Conservation (phyloP, 2,329 filamentous ascomycete species). For the Fusarium armeniacum region DNA sequence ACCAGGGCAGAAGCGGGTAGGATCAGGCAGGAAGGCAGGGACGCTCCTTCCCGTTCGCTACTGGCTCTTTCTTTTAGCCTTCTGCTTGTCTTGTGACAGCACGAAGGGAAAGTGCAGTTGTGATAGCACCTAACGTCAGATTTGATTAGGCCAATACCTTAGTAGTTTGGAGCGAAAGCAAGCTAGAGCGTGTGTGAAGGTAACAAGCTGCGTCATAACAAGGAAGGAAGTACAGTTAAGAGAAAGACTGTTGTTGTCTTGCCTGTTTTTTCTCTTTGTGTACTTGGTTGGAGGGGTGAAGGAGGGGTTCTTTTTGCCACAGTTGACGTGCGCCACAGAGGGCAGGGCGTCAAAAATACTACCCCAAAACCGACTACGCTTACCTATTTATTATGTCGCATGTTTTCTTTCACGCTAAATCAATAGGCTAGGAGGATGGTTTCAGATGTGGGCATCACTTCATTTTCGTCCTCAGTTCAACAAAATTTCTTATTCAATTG, state of each 20-base stretch:
- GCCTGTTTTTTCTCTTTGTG: conserved; percentile 43
- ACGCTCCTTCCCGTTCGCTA: conserved; percentile 17
- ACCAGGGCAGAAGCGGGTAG: conserved; percentile 37
- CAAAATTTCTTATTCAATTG: not conserved
- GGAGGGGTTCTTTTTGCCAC: conserved; percentile 47
- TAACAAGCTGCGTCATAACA: conserved; percentile 50
- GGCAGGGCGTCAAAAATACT: not conserved
- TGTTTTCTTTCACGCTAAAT: not conserved
- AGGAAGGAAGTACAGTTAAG: conserved; percentile 19
- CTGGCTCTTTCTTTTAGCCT: conserved; percentile 17
- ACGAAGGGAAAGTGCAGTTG: conserved; percentile 10
- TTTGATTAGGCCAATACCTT: conserved; percentile 12
- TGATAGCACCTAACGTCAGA: conserved; percentile 15
- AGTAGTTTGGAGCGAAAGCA: conserved; percentile 17
- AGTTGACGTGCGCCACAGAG: conserved; percentile 35
- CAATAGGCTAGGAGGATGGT: not conserved
- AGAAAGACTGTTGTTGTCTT: conserved; percentile 27
- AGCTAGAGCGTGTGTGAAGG: conserved; percentile 25
- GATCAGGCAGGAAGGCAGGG: conserved; percentile 23
- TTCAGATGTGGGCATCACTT: conserved; percentile 1
- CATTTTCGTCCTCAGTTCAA: not conserved
- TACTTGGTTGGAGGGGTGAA: conserved; percentile 50
- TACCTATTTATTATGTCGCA: too few relatives aligned
- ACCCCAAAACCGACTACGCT: not conserved
- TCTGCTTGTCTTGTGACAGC: conserved; percentile 12